Evolutionary conservation across 208 protist species (phyloP).

Genomic region (Leishmania aethiopica): DNA sequence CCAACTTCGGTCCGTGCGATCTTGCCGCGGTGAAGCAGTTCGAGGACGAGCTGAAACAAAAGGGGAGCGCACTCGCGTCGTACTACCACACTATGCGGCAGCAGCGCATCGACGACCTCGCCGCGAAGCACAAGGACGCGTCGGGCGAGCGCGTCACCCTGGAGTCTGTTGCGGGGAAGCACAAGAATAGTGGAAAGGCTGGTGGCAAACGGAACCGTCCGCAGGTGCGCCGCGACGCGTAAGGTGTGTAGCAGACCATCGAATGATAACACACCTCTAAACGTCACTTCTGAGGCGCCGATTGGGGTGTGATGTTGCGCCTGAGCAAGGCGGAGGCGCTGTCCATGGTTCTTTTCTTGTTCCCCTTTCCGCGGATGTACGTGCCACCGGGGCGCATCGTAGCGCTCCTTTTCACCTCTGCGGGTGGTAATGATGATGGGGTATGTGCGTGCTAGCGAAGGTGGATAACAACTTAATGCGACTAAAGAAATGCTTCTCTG

Average conservation of each 20-base stretch:
- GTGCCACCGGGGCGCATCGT: neutral
- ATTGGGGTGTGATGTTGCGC: no score
- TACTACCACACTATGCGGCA: conserved; percentile 77
- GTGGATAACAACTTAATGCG: conserved; percentile 11
- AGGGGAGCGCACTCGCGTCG: conserved; percentile 58
- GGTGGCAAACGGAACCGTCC: conserved; percentile 32
- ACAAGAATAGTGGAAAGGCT: conserved; percentile 29
- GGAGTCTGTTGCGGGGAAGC: conserved; percentile 54
- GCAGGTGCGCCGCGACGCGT: neutral
- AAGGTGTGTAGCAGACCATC: conserved; percentile 10
- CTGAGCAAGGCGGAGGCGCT: neutral
- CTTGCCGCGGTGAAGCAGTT: conserved; percentile 78
- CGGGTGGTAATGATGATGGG: neutral
- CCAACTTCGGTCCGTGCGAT: conserved; percentile 82
- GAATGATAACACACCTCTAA: neutral
- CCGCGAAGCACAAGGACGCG: conserved; percentile 60
- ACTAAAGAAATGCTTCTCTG: neutral
- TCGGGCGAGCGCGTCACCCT: conserved; percentile 73
- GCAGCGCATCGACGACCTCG: conserved; percentile 78
- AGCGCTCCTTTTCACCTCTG: neutral
- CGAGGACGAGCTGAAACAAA: conserved; percentile 67
- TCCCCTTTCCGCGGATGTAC: neutral
- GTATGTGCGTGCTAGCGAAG: neutral
- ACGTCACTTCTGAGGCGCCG: neutral
- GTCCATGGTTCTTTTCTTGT: neutral